Percentiles rank a stretch among this genome's conserved stretches.
These are phyloP conservation scores for Cystobasidium slooffiae DNA, from an alignment of 1,284 basidiomycete genomes.

Conservation along the genomic window DNA sequence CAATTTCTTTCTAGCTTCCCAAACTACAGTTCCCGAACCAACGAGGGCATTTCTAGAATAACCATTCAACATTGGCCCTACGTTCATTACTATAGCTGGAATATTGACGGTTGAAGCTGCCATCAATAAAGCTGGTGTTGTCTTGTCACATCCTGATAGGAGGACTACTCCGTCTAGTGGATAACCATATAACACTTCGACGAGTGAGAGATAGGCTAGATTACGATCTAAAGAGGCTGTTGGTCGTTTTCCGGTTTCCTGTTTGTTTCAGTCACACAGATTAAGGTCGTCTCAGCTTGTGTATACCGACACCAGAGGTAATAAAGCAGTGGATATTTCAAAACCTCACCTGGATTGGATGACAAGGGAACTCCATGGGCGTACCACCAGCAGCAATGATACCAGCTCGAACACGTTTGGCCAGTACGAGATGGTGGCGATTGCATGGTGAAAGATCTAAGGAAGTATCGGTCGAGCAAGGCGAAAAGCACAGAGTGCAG, in stretches of 20 bases:
- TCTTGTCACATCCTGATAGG: constrained; percentile 58
- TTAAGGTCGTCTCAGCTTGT: background rate
- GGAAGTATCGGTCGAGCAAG: background rate
- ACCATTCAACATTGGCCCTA: constrained; percentile 57
- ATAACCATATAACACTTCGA: constrained; percentile 58
- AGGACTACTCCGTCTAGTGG: constrained; percentile 58
- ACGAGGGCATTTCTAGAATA: constrained; percentile 55
- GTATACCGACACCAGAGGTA: background rate
- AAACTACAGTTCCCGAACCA: constrained; percentile 57
- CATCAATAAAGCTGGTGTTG: constrained; percentile 56
- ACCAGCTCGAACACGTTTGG: constrained; percentile 58
- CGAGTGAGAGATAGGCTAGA: constrained; percentile 56
- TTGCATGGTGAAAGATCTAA: constrained; percentile 57
- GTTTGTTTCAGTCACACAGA: background rate
- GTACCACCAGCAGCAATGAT: constrained; percentile 58
- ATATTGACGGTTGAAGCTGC: constrained; percentile 57
- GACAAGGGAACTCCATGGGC: constrained; percentile 58
- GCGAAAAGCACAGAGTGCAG: background rate
- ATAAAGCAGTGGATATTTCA: background rate
- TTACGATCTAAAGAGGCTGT: constrained; percentile 58
- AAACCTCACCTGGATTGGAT: constrained; percentile 55
- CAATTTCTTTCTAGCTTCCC: constrained; percentile 55
- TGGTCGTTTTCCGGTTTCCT: constrained; percentile 58
- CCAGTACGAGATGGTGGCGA: constrained; percentile 56
- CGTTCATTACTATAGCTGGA: constrained; percentile 55